Base-by-base conservation (phyloP, 2,329 filamentous ascomycete genomes). In the Monosporascus sp. region DNA sequence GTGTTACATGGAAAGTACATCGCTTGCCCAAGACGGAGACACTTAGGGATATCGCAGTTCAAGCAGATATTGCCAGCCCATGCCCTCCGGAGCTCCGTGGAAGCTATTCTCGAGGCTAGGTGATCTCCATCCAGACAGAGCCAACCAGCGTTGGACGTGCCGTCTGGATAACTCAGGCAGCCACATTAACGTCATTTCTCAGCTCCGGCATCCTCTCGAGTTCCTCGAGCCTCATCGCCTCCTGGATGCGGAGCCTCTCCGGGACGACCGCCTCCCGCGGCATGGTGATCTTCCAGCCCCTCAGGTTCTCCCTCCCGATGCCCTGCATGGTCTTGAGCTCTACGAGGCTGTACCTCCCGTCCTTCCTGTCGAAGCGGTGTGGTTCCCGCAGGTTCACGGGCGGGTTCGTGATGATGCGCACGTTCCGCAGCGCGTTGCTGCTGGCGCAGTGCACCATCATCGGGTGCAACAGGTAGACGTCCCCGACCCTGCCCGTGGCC, bases 391-490 rank as follows among this genome's bases (percentile, higher is more conserved):
- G 62, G 20, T 68, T 72, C 8, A 84, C 75, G 0, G 79, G 78
- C 48, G 80, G 80, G 60, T 82, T 83, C 20, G 79, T 82, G 59
- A 83, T 82, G 56, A 82, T 77, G 31, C 79, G 59, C 20, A 74
- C 61, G 39, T 77, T 53, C 60, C 73, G 60, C 51, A 72, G 68
- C 49, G 71, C 58, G 55, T 82, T 82, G 52, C 72, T 75, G 37
- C 72, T 75, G 8, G 78, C 76, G 39, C 74, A 76, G 63, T 85
- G 81, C 66, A 83, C 64, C 79, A 84, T 84, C 18, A 84, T 66
- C 43, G 81, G 81, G 63, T 85, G 81, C 63, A 84, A 61, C 17
- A 85, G 66, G 57, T 77, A 83, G 15, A 84, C 78, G 55, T 84
- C 81, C 8, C 81, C 81, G 0, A 76, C 71, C 1, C 72, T 61